Evolutionary conservation across 371 early-diverging fungal genomes (phyloP), one percentile per base, ranked within the genome.

Genomic region (Rhizopus arrhizus): DNA sequence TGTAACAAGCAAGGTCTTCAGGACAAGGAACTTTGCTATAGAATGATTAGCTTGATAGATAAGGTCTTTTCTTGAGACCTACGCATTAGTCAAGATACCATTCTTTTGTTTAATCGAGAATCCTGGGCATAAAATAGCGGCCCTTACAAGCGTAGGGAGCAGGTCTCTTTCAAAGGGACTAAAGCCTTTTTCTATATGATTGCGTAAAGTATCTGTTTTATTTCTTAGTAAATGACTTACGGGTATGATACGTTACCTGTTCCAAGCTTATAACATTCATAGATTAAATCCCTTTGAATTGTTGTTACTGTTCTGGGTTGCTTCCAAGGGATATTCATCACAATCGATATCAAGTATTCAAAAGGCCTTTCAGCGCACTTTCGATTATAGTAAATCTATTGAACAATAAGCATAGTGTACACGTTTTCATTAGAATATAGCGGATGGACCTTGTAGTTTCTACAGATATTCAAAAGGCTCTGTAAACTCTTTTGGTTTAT

Each of bases 311-410:
- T 34, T 3, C 28, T 55, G 2, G 51, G 40, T 41, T 68, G 68
- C 8, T 59, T 35, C 68, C 68, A 68, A 28, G 68, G 68, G 2
- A 68, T 59, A 22, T 59, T 45, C 38, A 68, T 42, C 9, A 56
- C 8, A 10, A 68, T 40, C 2, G 68, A 48, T 5, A 63, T 63
- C 45, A 68, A 33, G 9, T 48, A 68, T 31, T 56, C 56, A 49
- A 63, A 68, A 4, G 68, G 59, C 47, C 68, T 55, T 33, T 68
- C 63, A 51, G 61, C 51, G 52, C 68, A 63, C 34, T 59, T 62
- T 4, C 68, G 63, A 32, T 68, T 68, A 15, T 63, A 63, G 31
- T 42, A 49, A 8, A 58, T 2, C 66, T 66, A 41, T 29, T 32
- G 22, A 3, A 50, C 2, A 28, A 48, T 7, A 45, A 5, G 9